Percentiles rank a stretch among this genome's conserved stretches.
Evolutionary conservation across 192 early-diverging fungal species (phyloP).

Genomic region (Jimgerdemannia flammicorona): DNA sequence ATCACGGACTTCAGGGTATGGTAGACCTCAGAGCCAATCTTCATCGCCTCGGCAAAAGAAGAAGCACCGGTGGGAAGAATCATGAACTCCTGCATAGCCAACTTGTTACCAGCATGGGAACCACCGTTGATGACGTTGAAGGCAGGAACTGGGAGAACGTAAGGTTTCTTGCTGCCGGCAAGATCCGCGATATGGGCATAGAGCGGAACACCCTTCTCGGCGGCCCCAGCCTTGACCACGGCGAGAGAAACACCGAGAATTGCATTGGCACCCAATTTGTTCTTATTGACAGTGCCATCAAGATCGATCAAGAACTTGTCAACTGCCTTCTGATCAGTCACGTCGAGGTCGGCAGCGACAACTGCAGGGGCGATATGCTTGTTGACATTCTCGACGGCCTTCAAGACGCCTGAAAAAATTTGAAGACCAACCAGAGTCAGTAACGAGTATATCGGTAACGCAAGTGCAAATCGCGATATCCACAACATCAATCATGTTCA

Average conservation of each 20-base stretch:
- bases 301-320: constrained; percentile 91
- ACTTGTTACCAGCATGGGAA: constrained; percentile 98
- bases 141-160: constrained; percentile 92
- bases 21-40: constrained; percentile 97
- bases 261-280: constrained; percentile 95
- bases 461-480: neutral
- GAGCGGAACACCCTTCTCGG: constrained; percentile 90
- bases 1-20: constrained; percentile 94
- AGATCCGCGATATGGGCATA: constrained; percentile 94
- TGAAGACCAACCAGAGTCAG: neutral
- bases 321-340: constrained; percentile 82
- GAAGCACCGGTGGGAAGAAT: constrained; percentile 94
- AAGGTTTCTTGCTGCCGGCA: constrained; percentile 74
- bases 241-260: constrained; percentile 98
- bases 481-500: neutral
- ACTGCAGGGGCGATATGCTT: constrained; percentile 81
- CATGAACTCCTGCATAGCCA: constrained; percentile 99
- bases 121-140: constrained; percentile 99
- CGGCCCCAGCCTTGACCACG: constrained; percentile 92
- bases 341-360: constrained; percentile 74
- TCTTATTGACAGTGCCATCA: constrained; percentile 96
- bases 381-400: constrained; percentile 92
- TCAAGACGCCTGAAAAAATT: constrained; percentile 67
- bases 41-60: constrained; percentile 94
- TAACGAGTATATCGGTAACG: neutral